Conservation (phyloP, 805 yeast genomes). For the Jamesozyma lodderae region DNA sequence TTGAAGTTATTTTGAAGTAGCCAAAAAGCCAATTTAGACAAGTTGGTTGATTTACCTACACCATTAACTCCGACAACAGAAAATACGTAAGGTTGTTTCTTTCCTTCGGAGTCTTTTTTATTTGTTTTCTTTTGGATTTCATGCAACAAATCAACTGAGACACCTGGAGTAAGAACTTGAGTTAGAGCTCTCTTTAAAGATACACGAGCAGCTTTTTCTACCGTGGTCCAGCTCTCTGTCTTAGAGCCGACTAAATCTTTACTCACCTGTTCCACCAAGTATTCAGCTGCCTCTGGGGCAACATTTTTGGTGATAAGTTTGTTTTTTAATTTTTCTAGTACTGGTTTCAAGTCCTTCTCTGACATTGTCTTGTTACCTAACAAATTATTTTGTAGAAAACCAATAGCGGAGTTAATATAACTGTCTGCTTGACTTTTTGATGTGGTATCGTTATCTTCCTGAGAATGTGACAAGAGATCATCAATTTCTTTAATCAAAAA, state of each 20-base stretch:
- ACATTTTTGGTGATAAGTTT: conserved; percentile 81
- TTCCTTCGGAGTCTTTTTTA: conserved; percentile 18
- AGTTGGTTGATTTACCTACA: conserved; percentile 92
- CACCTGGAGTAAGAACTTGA: conserved; percentile 80
- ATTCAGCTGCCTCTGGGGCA: conserved; percentile 79
- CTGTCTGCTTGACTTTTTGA: conserved; percentile 22
- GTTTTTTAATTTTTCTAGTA: conserved; percentile 57
- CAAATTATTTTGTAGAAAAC: conserved; percentile 45
- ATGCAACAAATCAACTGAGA: conserved; percentile 76
- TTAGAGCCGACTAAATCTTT: conserved; percentile 62
- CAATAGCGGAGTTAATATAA: conserved; percentile 34
- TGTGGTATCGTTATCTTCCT: conserved; percentile 20
- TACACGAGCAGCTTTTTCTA: conserved; percentile 64
- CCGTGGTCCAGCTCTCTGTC: conserved; percentile 64
- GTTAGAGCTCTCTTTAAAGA: conserved; percentile 52
- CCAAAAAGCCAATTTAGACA: conserved; percentile 94
- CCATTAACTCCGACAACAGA: conserved; percentile 98
- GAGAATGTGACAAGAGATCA: conserved; percentile 19
- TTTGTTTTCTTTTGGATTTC: conserved; percentile 50
- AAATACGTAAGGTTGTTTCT: conserved; percentile 72
- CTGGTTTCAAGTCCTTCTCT: conserved; percentile 54
- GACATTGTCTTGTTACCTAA: conserved; percentile 64
- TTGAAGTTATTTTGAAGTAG: conserved; percentile 77
- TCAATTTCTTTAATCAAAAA: conserved; percentile 58
- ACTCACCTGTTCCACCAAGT: conserved; percentile 61